phyloP scores from a whole-genome alignment of 345 rosid species.

The Populus tremula region DNA sequence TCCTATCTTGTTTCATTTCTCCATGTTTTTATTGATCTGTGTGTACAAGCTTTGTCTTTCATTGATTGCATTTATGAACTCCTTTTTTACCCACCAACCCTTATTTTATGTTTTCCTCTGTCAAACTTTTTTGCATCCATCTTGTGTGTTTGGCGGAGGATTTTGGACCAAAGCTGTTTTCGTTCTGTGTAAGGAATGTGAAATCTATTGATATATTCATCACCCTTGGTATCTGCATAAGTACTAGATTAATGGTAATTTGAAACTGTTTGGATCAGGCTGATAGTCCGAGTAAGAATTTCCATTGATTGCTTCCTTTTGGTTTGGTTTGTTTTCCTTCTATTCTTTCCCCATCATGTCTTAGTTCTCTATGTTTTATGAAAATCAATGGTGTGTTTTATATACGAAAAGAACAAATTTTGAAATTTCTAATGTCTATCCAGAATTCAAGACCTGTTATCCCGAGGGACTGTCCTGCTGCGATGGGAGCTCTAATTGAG shows the following conservation, averaged over 20 bases:
- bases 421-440: conserved; percentile 9
- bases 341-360: neutral
- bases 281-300: neutral
- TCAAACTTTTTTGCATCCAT: neutral
- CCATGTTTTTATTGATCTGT: neutral
- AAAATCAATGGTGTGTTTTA: neutral
- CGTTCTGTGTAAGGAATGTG: neutral
- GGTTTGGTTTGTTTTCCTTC: neutral
- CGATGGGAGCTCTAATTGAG: conserved; percentile 85
- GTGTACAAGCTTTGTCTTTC: neutral
- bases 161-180: neutral
- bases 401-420: neutral
- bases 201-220: neutral
- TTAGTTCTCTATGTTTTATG: neutral
- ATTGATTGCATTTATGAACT: neutral
- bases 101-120: neutral
- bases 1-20: neutral
- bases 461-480: conserved; percentile 61
- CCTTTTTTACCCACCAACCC: neutral
- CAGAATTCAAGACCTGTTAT: conserved; percentile 83
- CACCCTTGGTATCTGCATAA: neutral
- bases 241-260: neutral
- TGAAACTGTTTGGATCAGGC: neutral
- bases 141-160: neutral
- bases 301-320: neutral